phyloP scores from a whole-genome alignment of 78 protist species.

The Blattamonas nauphoetae region DNA sequence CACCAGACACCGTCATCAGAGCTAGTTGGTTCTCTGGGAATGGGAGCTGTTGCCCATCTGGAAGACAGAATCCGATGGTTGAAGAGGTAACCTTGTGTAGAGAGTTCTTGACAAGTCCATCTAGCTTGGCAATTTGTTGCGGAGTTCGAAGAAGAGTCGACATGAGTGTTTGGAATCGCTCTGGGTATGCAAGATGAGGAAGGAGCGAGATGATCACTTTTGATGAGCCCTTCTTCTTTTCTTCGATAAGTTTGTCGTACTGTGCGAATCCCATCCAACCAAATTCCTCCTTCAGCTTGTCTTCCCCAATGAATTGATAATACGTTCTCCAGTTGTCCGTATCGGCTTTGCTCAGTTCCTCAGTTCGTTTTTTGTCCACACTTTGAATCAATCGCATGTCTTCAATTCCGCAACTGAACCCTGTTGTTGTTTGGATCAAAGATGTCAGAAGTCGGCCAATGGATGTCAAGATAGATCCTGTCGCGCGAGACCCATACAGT shows the following conservation, averaged over 20 bases:
- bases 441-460: slow-evolving; percentile 80
- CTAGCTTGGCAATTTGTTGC: slow-evolving; percentile 25
- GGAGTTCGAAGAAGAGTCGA: not conserved
- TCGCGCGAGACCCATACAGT: slow-evolving; percentile 70
- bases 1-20: slow-evolving; percentile 89
- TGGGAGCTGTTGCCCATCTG: slow-evolving; percentile 60
- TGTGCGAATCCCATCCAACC: not conserved
- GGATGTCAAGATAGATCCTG: slow-evolving; percentile 74
- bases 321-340: not conserved
- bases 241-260: not conserved
- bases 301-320: slow-evolving; percentile 27
- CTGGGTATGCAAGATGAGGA: not conserved
- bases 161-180: not conserved
- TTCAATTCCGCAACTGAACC: slow-evolving; percentile 84
- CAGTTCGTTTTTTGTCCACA: slow-evolving; percentile 20
- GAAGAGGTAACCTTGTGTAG: slow-evolving; percentile 51
- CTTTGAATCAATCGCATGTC: slow-evolving; percentile 58
- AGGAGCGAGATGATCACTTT: not conserved
- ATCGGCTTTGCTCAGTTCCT: slow-evolving; percentile 18
- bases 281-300: slow-evolving; percentile 20
- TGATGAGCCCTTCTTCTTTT: not conserved
- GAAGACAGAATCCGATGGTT: slow-evolving; percentile 61
- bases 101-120: slow-evolving; percentile 27
- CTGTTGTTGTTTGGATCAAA: slow-evolving; percentile 60
- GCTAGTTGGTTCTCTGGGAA: slow-evolving; percentile 89